Percentiles rank a stretch among this genome's conserved stretches.
These are phyloP conservation scores for Aspergillus japonicus DNA, from an alignment of 2,329 filamentous ascomycete genomes.

Conservation along the genomic window DNA sequence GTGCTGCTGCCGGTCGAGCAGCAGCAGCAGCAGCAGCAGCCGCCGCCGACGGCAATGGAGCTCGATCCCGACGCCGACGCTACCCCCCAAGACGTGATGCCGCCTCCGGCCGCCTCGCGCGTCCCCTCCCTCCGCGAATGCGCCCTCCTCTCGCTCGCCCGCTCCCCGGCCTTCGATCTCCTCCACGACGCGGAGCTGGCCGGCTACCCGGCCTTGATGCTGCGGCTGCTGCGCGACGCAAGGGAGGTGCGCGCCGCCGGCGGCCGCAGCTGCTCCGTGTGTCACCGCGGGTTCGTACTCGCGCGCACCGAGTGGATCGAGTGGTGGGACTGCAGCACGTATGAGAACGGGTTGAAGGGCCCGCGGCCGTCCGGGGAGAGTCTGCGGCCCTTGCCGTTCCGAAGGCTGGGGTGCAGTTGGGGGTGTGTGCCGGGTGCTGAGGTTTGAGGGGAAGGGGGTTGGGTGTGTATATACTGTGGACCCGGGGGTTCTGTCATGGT, in stretches of 20 bases:
- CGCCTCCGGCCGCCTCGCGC: neutral
- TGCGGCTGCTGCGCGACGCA: conserved; percentile 37
- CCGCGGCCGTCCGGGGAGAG: conserved; percentile 30
- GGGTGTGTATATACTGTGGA: neutral
- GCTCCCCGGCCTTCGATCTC: conserved; percentile 37
- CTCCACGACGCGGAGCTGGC: conserved; percentile 37
- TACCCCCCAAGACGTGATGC: no score
- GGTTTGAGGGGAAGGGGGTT: neutral
- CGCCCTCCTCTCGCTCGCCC: conserved; percentile 40
- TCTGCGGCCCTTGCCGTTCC: conserved; percentile 41
- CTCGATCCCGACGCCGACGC: neutral
- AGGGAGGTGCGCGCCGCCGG: conserved; percentile 37
- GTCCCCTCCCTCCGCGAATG: conserved; percentile 46
- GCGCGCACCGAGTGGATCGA: conserved; percentile 47
- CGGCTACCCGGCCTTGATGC: conserved; percentile 34
- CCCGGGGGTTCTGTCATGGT: neutral
- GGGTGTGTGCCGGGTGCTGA: conserved; percentile 31
- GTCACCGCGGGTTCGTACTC: conserved; percentile 41
- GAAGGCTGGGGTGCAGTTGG: conserved; percentile 43
- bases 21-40: conserved; percentile 3
- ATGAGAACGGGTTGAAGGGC: conserved; percentile 40
- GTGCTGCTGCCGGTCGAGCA: conserved; percentile 14
- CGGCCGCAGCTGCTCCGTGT: conserved; percentile 42
- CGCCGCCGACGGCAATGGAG: neutral
- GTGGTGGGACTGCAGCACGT: conserved; percentile 44